Evolutionary conservation across 306 rosid genomes (phyloP).

Genomic region (Casuarina equisetifolia): DNA sequence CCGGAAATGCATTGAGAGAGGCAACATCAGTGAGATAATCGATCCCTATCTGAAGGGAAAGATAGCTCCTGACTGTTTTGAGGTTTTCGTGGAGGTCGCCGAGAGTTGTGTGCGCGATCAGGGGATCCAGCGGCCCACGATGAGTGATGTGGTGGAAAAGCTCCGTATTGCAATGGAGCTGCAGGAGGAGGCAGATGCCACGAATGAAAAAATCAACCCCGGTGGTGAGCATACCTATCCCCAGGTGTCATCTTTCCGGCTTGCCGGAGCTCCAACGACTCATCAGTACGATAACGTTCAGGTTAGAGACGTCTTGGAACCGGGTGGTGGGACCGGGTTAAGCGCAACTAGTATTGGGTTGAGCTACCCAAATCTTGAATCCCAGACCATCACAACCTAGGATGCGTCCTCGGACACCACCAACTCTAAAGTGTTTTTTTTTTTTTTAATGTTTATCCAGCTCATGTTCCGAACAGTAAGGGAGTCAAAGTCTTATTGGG

Average conservation of each 20-base stretch:
- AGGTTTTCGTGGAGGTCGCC: conserved; percentile 37
- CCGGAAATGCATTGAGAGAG: conserved; percentile 15
- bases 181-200: not conserved
- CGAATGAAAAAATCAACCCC: not conserved
- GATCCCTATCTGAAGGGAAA: conserved; percentile 13
- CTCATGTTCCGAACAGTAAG: no score
- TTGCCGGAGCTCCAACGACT: not conserved
- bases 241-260: not conserved
- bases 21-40: conserved; percentile 27
- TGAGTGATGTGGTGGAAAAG: conserved; percentile 65
- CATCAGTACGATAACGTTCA: not conserved
- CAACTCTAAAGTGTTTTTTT: no score
- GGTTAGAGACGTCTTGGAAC: not conserved
- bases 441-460: no score
- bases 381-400: not conserved
- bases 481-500: not conserved
- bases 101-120: conserved; percentile 52
- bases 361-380: not conserved
- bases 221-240: not conserved
- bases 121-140: conserved; percentile 22
- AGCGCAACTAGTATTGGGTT: not conserved
- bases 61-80: conserved; percentile 14
- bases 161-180: conserved; percentile 51
- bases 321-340: not conserved
- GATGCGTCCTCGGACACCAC: not conserved